Evolutionary conservation across 73 alveolate genomes (phyloP), one percentile per base, ranked within the genome.

Genomic region (Symbiodinium natans): DNA sequence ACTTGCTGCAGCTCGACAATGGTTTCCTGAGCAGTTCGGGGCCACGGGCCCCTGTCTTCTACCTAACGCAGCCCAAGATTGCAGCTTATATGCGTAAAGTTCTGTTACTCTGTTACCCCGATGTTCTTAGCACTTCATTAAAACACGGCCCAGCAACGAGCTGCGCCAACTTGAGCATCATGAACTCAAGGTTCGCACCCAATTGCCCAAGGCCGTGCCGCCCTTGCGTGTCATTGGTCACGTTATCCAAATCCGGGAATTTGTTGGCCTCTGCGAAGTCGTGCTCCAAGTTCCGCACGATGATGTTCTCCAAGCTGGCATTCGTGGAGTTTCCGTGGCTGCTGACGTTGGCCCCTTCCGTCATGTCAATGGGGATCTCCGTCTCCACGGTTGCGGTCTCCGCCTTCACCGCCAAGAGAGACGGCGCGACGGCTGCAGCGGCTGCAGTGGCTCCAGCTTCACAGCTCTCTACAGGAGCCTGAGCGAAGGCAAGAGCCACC

Each of bases 1-100:
- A 71, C 84, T 68, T 87, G 94, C 59, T 87, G 94, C 19, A 87
- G 94, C 42, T 87, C 94, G 25, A 87, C 94, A 40, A 87, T 87
- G 36, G 94, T 87, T 34, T 87, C 94, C n/a, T n/a, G n/a, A n/a
- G n/a, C n/a, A n/a, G n/a, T n/a, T n/a, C n/a, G n/a, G n/a, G n/a
- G n/a, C n/a, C n/a, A n/a, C n/a, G n/a, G n/a, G n/a, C n/a, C n/a
- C n/a, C n/a, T n/a, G n/a, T n/a, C n/a, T n/a, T n/a, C n/a, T n/a
- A n/a, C n/a, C n/a, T n/a, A n/a, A n/a, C n/a, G n/a, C n/a, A n/a
- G n/a, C n/a, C n/a, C n/a, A n/a, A n/a, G n/a, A n/a, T n/a, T n/a
- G n/a, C n/a, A n/a, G n/a, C n/a, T n/a, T n/a, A n/a, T n/a, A n/a
- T n/a, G n/a, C n/a, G n/a, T n/a, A n/a, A n/a, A n/a, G n/a, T n/a